Evolutionary conservation across 2,329 filamentous ascomycete genomes (phyloP).

Genomic region (Setomelanomma holmii): DNA sequence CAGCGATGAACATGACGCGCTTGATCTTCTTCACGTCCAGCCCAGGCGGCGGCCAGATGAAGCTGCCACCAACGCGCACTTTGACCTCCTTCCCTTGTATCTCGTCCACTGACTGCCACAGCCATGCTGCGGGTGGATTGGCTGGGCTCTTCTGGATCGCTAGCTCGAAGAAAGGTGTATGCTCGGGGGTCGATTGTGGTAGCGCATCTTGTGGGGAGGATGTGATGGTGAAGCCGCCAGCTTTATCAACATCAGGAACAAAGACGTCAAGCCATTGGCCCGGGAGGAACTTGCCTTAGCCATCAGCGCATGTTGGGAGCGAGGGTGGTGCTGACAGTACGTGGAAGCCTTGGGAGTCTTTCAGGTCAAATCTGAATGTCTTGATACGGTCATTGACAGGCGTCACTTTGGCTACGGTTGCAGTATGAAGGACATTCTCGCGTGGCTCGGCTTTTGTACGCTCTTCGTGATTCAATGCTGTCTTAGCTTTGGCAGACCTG

Average conservation of each 20-base stretch:
- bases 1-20: conserved; percentile 76
- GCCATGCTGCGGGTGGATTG: conserved; percentile 78
- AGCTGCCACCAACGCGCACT: conserved; percentile 80
- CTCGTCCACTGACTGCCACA: conserved; percentile 65
- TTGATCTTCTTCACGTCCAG: conserved; percentile 56
- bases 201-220: conserved; percentile 69
- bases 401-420: conserved; percentile 67
- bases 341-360: conserved; percentile 56
- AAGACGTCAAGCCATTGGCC: conserved; percentile 91
- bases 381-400: conserved; percentile 72
- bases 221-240: conserved; percentile 89
- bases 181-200: conserved; percentile 27
- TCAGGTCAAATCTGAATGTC: conserved; percentile 70
- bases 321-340: conserved; percentile 49
- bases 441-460: conserved; percentile 78
- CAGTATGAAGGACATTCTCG: conserved; percentile 68
- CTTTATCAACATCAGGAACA: conserved; percentile 70
- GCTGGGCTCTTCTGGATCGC: conserved; percentile 75
- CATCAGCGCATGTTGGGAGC: conserved; percentile 38
- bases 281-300: conserved; percentile 68
- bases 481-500: conserved; percentile 37
- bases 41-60: conserved; percentile 74
- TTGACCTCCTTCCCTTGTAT: conserved; percentile 67
- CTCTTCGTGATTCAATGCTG: conserved; percentile 64
- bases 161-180: conserved; percentile 70